Evolutionary conservation across 2,329 filamentous ascomycete species (phyloP), one percentile per base, ranked within the genome.

Genomic region (Xylaria sp.): DNA sequence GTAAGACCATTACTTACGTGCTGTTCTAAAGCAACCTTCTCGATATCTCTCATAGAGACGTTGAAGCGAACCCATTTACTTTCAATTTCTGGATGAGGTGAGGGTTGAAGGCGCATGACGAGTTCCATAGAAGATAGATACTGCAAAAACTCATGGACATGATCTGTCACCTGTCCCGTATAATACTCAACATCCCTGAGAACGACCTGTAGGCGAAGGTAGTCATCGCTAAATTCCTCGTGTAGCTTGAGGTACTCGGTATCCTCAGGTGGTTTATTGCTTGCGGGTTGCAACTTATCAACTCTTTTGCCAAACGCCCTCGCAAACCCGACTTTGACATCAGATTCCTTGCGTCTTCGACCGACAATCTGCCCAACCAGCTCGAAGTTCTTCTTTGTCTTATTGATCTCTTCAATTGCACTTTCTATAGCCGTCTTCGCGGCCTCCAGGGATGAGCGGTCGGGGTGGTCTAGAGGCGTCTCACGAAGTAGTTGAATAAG

Each of bases 31-130:
- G 91, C 90, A 66, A 93, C 86, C 62, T 89, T 90, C 71, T 93
- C 89, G 66, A 98, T 87, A 70, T 97, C 93, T 66, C 91, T 87
- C 78, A 96, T 91, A 33, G 90, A 90, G 71, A 93, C 87, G 67
- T 93, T 94, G 77, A 97, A 95, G 64, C 90, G 91, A 51, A 93
- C 90, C 92, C 94, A 98, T 74, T 96, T 96, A 80, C 90, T 93
- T 77, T 97, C 93, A 40, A 96, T 81, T 74, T 98, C 93, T 0
- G 92, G 88, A 74, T 92, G 88, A 60, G 85, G 87, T 51, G 90
- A 90, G 11, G 89, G 88, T 67, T 87, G 85, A 33, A 87, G 77
- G 38, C 87, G 88, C 77, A 96, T 91, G 66, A 93, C 90, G 1
- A 90, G 85, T 75, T 97, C 92, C 74, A 97, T 91, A 1, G 91